A percentile compares a stretch with the other conserved stretches of the same genome.
Evolutionary conservation across 495 filamentous ascomycete species (phyloP).

Genomic region (Copromyces sp.): DNA sequence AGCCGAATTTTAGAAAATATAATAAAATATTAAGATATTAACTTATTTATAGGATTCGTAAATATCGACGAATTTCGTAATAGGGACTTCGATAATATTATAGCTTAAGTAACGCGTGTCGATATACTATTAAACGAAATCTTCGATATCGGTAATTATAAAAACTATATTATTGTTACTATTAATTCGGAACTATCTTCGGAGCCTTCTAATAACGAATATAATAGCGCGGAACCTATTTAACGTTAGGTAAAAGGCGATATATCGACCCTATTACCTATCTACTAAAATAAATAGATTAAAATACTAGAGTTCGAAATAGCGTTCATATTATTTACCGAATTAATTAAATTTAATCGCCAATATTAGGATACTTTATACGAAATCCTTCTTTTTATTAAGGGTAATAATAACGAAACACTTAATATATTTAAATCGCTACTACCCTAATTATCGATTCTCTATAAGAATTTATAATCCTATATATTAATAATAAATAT

Average conservation of each 20-base stretch:
- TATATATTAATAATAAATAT: no score
- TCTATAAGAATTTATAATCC: no score
- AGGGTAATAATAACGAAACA: no score
- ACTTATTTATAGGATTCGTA: neutral
- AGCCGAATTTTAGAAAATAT: neutral
- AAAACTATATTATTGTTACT: neutral
- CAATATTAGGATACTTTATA: no score
- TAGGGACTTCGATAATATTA: neutral
- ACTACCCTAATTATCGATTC: no score
- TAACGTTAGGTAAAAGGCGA: neutral
- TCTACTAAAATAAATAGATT: no score
- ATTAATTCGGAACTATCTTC: neutral
- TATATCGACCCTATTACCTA: neutral
- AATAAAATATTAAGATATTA: neutral
- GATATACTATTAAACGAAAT: neutral
- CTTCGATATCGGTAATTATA: neutral
- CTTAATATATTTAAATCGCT: no score
- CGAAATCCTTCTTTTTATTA: no score
- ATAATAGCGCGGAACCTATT: neutral
- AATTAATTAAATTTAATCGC: no score
- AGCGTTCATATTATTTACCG: no score
- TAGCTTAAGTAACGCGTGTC: neutral
- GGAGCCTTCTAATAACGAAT: no score
- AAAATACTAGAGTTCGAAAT: neutral
- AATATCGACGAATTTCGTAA: neutral